These are phyloP conservation scores for Ogataea ganodermae DNA, from an alignment of 805 yeast genomes.

Conservation along the genomic window DNA sequence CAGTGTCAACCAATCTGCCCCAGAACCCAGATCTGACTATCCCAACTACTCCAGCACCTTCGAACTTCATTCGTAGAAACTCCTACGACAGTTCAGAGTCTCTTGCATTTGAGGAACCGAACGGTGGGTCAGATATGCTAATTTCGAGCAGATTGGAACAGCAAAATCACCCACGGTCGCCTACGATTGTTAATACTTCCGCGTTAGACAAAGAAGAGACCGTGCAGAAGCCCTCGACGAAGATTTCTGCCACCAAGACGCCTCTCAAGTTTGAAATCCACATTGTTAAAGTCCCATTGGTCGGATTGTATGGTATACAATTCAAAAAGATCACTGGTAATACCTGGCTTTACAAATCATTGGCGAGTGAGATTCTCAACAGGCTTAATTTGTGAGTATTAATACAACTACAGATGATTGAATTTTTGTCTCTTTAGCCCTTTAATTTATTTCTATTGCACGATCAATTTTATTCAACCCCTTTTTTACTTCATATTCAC, in stretches of 20 bases:
- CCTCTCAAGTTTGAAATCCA: conserved; percentile 89
- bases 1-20: conserved; percentile 31
- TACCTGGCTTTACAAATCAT: conserved; percentile 90
- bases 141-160: conserved; percentile 61
- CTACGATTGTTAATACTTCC: conserved; percentile 14
- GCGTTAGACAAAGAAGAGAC: conserved; percentile 11
- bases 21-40: conserved; percentile 52
- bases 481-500: no score
- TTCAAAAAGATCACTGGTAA: conserved; percentile 92
- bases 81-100: conserved; percentile 60
- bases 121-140: conserved; percentile 60
- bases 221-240: conserved; percentile 10
- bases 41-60: conserved; percentile 42
- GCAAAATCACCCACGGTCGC: conserved; percentile 28
- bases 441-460: conserved; percentile 6
- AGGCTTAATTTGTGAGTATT: conserved; percentile 59
- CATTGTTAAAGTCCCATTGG: conserved; percentile 87
- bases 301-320: conserved; percentile 90
- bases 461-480: not conserved
- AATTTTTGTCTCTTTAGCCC: not conserved
- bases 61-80: conserved; percentile 38
- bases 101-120: conserved; percentile 53
- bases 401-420: not conserved
- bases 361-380: conserved; percentile 81
- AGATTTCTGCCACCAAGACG: conserved; percentile 38